These are phyloP conservation scores for Talaromyces verruculosus DNA, from an alignment of 2,329 filamentous ascomycete species.

Conservation along the genomic window DNA sequence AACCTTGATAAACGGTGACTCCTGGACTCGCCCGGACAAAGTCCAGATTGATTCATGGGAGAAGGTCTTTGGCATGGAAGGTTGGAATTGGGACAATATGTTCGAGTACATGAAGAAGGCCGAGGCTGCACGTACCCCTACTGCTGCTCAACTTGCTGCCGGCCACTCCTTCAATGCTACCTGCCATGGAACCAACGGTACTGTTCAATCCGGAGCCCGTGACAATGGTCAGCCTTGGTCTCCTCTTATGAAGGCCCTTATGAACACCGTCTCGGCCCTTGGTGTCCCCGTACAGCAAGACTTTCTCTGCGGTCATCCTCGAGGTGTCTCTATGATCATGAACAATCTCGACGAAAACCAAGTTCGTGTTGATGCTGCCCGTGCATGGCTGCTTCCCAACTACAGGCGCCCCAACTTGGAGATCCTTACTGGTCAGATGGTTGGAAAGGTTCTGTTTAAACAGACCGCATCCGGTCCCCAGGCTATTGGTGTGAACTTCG, in stretches of 20 bases:
- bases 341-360: slow-evolving; percentile 31
- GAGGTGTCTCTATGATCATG: slow-evolving; percentile 33
- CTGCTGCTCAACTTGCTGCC: slow-evolving; percentile 24
- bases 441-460: slow-evolving; percentile 29
- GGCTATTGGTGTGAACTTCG: slow-evolving; percentile 31
- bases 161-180: slow-evolving; percentile 27
- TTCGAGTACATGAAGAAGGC: slow-evolving; percentile 51
- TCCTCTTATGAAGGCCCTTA: slow-evolving; percentile 29
- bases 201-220: slow-evolving; percentile 27
- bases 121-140: slow-evolving; percentile 27
- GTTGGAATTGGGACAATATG: slow-evolving; percentile 49
- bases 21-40: slow-evolving; percentile 34
- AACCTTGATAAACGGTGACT: slow-evolving; percentile 31
- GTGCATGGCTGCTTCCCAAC: slow-evolving; percentile 31
- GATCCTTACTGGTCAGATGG: slow-evolving; percentile 30
- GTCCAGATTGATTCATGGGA: slow-evolving; percentile 29
- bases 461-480: slow-evolving; percentile 13
- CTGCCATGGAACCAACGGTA: slow-evolving; percentile 30
- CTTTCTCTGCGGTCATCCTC: slow-evolving; percentile 30
- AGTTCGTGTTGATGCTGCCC: slow-evolving; percentile 31
- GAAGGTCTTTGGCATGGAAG: slow-evolving; percentile 44
- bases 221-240: slow-evolving; percentile 27
- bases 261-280: slow-evolving; percentile 24
- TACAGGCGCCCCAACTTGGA: slow-evolving; percentile 22
- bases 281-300: slow-evolving; percentile 26